Conservation (phyloP, 305 asterid genomes). For the Fraxinus latifolia region DNA sequence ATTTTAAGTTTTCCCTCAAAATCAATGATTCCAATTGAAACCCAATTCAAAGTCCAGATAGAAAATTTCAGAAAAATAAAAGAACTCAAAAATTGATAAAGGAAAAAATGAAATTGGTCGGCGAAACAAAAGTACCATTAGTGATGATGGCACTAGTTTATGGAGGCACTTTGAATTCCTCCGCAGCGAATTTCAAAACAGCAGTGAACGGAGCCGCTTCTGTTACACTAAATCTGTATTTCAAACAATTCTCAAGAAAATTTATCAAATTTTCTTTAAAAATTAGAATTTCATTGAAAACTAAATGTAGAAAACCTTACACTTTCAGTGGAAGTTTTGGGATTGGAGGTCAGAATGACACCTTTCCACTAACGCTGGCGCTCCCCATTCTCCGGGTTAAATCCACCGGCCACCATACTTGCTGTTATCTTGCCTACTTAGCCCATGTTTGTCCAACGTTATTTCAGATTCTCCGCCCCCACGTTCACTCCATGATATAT, state of each 20-base stretch:
- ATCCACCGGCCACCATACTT: too few species aligned
- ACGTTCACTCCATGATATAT: too few species aligned
- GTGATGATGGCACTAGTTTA: conserved; percentile 97
- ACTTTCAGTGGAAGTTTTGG: conserved; percentile 92
- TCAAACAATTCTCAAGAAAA: not conserved
- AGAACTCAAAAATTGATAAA: conserved; percentile 9
- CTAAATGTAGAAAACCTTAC: conserved; percentile 33
- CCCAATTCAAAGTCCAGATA: not conserved
- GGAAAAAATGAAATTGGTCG: not conserved
- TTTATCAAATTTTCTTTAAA: not conserved
- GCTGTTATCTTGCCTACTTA: too few species aligned
- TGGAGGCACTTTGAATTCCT: conserved; percentile 98
- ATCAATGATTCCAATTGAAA: not conserved
- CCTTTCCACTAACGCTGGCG: conserved; percentile 65
- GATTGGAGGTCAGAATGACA: conserved; percentile 91
- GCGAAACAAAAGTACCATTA: conserved; percentile 45
- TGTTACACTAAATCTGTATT: conserved; percentile 78
- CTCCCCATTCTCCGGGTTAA: not conserved
- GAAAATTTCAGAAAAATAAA: conserved; percentile 11
- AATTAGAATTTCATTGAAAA: not conserved
- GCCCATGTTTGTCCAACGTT: too few species aligned
- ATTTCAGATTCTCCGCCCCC: too few species aligned
- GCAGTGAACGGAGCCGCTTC: conserved; percentile 98
- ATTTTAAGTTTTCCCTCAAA: not conserved
- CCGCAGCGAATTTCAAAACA: conserved; percentile 87